A percentile compares a stretch with the other conserved stretches of the same genome.
Evolutionary conservation across 805 yeast species (phyloP).

Genomic region (Candida incommunis): DNA sequence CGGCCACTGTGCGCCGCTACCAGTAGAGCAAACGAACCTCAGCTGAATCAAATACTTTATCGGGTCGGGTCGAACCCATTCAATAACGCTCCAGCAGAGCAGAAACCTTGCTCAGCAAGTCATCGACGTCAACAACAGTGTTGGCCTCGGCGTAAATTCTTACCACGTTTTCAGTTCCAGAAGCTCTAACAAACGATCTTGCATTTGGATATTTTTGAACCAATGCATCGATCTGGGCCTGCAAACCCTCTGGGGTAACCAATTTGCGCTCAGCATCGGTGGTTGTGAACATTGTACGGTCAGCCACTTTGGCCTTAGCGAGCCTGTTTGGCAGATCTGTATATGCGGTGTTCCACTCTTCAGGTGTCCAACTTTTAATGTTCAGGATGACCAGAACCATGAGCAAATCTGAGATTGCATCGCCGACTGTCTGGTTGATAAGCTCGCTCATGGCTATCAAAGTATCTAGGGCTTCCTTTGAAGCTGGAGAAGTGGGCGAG

Average conservation of each 20-base stretch:
- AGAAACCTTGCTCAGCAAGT: constrained; percentile 24
- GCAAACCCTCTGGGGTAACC: constrained; percentile 65
- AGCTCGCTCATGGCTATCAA: constrained; percentile 49
- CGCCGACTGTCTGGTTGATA: constrained; percentile 97
- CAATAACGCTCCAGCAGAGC: constrained; percentile 11
- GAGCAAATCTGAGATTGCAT: constrained; percentile 85
- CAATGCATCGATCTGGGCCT: constrained; percentile 49
- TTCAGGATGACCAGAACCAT: constrained; percentile 55
- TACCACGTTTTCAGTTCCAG: constrained; percentile 97
- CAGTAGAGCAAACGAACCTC: no score
- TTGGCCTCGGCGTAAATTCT: constrained; percentile 88
- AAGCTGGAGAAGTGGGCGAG: constrained; percentile 28
- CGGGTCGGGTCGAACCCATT: no score
- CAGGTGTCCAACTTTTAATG: constrained; percentile 43
- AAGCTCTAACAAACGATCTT: constrained; percentile 88
- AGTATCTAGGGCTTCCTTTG: constrained; percentile 35
- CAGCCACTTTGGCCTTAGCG: constrained; percentile 69
- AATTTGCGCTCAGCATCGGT: constrained; percentile 83
- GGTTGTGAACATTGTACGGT: constrained; percentile 65
- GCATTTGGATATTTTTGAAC: constrained; percentile 46
- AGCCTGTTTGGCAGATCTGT: constrained; percentile 77
- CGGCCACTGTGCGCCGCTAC: no score
- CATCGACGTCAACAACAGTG: constrained; percentile 32
- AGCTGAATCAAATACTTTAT: no score
- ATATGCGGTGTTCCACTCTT: constrained; percentile 64